A percentile compares a stretch with the other conserved stretches of the same genome.
Evolutionary conservation across 2,329 filamentous ascomycete genomes (phyloP).

Genomic region (Trichoderma atroviride): DNA sequence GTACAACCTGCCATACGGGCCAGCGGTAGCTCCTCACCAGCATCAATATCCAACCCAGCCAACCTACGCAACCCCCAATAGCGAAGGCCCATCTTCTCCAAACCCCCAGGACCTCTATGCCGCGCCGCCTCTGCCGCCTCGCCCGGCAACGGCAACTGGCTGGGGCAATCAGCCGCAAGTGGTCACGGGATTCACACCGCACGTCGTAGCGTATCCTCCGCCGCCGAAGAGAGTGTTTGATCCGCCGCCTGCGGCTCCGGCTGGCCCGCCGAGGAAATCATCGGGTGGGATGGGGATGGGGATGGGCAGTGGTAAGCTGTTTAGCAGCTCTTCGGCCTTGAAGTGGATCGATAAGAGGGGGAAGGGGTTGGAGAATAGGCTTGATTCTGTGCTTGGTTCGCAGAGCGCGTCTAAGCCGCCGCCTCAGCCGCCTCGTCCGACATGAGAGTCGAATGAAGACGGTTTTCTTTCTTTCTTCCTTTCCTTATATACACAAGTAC

Average conservation of each 20-base stretch:
- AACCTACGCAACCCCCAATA: constrained; percentile 13
- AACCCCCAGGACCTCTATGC: constrained; percentile 15
- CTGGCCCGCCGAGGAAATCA: constrained; percentile 27
- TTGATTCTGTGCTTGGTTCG: constrained; percentile 36
- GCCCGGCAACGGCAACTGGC: constrained; percentile 31
- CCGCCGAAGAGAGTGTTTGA: constrained; percentile 40
- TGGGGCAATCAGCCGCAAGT: constrained; percentile 29
- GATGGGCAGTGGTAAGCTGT: constrained; percentile 33
- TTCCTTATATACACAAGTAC: neutral
- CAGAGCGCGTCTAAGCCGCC: constrained; percentile 24
- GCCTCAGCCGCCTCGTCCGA: constrained; percentile 21
- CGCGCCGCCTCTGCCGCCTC: constrained; percentile 36
- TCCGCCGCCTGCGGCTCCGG: constrained; percentile 32
- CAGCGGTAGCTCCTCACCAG: constrained; percentile 15
- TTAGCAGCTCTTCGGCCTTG: constrained; percentile 40
- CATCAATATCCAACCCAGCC: constrained; percentile 27
- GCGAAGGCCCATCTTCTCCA: constrained; percentile 4
- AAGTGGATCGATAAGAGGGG: constrained; percentile 43
- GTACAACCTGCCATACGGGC: constrained; percentile 21
- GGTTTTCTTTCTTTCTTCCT: neutral
- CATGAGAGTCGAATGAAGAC: neutral
- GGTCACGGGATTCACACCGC: constrained; percentile 32
- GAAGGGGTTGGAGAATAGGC: constrained; percentile 40
- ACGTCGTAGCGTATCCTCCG: constrained; percentile 36
- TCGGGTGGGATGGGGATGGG: constrained; percentile 27